Evolutionary conservation across 192 early-diverging fungal species (phyloP).

Genomic region (Glomus cerebriforme): DNA sequence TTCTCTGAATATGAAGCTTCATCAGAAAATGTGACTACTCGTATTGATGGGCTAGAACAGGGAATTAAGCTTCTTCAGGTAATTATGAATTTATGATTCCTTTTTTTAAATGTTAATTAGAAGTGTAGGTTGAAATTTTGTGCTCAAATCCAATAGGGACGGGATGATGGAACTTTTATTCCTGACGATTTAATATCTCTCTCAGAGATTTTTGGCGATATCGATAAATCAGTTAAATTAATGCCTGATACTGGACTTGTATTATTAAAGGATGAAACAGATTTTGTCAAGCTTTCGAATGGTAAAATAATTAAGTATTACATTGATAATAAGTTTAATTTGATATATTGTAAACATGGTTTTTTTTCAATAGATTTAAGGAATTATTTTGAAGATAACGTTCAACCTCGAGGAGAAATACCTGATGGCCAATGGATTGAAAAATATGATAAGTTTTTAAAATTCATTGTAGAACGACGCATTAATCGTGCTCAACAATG

Average conservation of each 20-base stretch:
- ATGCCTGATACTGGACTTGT: conserved; percentile 23
- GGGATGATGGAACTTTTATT: conserved; percentile 13
- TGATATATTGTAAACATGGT: too few relatives aligned
- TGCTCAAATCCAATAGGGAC: neutral
- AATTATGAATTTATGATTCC: neutral
- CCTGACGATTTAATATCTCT: conserved; percentile 18
- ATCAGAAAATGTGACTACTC: neutral
- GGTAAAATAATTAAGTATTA: neutral
- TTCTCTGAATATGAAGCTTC: neutral
- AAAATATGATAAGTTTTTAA: conserved; percentile 19
- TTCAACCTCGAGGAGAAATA: neutral
- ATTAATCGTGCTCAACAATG: conserved; percentile 29
- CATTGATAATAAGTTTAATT: neutral
- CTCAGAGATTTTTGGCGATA: conserved; percentile 8
- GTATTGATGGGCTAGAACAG: neutral
- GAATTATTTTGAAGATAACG: conserved; percentile 23
- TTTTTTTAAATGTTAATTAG: neutral
- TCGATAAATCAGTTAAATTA: conserved; percentile 5
- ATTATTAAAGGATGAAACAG: neutral
- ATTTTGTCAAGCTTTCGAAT: conserved; percentile 22
- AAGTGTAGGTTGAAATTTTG: too few relatives aligned
- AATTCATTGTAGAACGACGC: conserved; percentile 20
- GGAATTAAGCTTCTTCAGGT: neutral
- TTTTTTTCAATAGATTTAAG: conserved; percentile 7
- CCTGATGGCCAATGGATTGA: conserved; percentile 28